Evolutionary conservation across 805 yeast species (phyloP).

Genomic region (Ogataea henricii): DNA sequence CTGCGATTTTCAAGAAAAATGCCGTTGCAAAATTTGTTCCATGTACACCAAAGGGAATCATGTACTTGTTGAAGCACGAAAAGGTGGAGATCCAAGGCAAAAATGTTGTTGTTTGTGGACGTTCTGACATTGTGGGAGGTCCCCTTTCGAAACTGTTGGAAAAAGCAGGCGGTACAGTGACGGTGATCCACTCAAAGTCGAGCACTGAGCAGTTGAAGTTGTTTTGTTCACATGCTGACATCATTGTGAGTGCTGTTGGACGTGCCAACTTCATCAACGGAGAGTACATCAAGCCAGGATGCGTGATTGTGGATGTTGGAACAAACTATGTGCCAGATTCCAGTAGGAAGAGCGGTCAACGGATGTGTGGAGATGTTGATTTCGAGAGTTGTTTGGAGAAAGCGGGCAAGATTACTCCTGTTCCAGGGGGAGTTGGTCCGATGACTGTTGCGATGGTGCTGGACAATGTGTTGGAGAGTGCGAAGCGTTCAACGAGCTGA

Average conservation of each 20-base stretch:
- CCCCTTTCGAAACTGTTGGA: conserved; percentile 87
- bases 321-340: conserved; percentile 84
- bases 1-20: conserved; percentile 85
- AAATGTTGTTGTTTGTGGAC: conserved; percentile 87
- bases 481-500: conserved; percentile 36
- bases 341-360: conserved; percentile 72
- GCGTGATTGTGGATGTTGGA: conserved; percentile 92
- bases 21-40: conserved; percentile 85
- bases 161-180: conserved; percentile 83
- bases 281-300: conserved; percentile 83
- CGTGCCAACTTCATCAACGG: conserved; percentile 81
- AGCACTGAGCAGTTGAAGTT: conserved; percentile 53
- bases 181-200: conserved; percentile 79
- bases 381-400: conserved; percentile 62
- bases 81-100: conserved; percentile 73
- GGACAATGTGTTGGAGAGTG: conserved; percentile 79
- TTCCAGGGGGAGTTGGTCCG: conserved; percentile 99
- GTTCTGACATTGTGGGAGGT: conserved; percentile 94
- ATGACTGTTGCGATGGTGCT: conserved; percentile 98
- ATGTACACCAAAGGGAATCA: conserved; percentile 94
- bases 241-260: conserved; percentile 92
- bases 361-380: conserved; percentile 95
- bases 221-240: conserved; percentile 69
- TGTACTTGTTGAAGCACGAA: conserved; percentile 72
- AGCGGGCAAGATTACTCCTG: conserved; percentile 85